Percentiles rank a stretch among this genome's conserved stretches.
These are phyloP conservation scores for Aspergillus taichungensis DNA, from an alignment of 495 filamentous ascomycete species.

Conservation along the genomic window DNA sequence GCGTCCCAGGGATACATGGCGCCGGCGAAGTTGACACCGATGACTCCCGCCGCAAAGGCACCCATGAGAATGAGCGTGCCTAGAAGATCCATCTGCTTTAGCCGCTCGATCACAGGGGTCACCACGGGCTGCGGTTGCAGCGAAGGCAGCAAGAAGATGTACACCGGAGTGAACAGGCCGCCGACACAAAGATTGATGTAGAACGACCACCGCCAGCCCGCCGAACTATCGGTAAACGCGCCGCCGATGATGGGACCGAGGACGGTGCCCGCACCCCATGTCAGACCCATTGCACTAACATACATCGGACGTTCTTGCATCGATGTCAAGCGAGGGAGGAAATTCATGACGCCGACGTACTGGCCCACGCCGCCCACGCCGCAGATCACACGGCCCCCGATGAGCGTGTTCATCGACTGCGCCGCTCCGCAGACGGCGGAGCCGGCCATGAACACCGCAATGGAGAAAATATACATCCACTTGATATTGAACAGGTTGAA, in stretches of 20 bases:
- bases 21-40: slow-evolving; percentile 51
- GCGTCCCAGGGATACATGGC: slow-evolving; percentile 43
- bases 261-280: slow-evolving; percentile 44
- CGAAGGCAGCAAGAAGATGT: slow-evolving; percentile 45
- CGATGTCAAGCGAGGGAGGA: slow-evolving; percentile 22
- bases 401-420: slow-evolving; percentile 40
- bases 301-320: slow-evolving; percentile 27
- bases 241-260: slow-evolving; percentile 42
- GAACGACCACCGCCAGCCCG: slow-evolving; percentile 59
- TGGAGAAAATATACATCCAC: slow-evolving; percentile 40
- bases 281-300: slow-evolving; percentile 21
- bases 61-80: slow-evolving; percentile 29
- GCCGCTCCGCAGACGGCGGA: slow-evolving; percentile 49
- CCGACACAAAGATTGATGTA: slow-evolving; percentile 62
- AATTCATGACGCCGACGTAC: slow-evolving; percentile 28
- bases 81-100: slow-evolving; percentile 28
- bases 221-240: slow-evolving; percentile 25
- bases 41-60: slow-evolving; percentile 31
- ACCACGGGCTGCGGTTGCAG: slow-evolving; percentile 36
- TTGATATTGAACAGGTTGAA: slow-evolving; percentile 48
- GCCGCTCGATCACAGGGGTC: slow-evolving; percentile 18
- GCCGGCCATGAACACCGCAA: slow-evolving; percentile 43
- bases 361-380: slow-evolving; percentile 27
- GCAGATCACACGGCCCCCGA: slow-evolving; percentile 43
- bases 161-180: slow-evolving; percentile 44